Evolutionary conservation across 2,329 filamentous ascomycete species (phyloP).

Genomic region (Colletotrichum simmondsii): DNA sequence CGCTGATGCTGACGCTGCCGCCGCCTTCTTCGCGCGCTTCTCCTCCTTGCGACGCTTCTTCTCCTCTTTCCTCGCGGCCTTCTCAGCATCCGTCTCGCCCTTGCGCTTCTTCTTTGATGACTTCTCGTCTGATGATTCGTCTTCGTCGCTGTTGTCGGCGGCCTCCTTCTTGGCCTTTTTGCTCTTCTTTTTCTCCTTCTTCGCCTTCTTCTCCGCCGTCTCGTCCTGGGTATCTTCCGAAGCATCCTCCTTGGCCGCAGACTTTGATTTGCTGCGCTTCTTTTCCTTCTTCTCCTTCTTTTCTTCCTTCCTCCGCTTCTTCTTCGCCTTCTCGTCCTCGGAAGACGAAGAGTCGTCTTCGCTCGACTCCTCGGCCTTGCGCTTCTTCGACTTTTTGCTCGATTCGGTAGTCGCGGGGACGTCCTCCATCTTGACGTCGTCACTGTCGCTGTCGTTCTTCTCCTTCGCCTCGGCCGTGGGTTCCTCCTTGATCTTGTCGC

Average conservation of each 20-base stretch:
- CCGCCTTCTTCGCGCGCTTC: slow-evolving; percentile 52
- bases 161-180: slow-evolving; percentile 48
- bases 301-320: slow-evolving; percentile 50
- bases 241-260: slow-evolving; percentile 39
- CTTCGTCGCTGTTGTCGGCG: slow-evolving; percentile 41
- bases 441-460: slow-evolving; percentile 38
- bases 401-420: slow-evolving; percentile 40
- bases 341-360: slow-evolving; percentile 41
- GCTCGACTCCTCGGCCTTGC: slow-evolving; percentile 54
- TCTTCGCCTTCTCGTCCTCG: slow-evolving; percentile 48
- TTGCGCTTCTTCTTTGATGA: slow-evolving; percentile 46
- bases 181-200: slow-evolving; percentile 39
- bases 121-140: slow-evolving; percentile 32
- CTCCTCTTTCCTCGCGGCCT: slow-evolving; percentile 62
- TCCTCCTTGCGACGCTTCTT: slow-evolving; percentile 56
- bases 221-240: slow-evolving; percentile 40
- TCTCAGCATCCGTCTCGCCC: slow-evolving; percentile 45
- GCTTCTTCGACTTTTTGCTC: slow-evolving; percentile 61
- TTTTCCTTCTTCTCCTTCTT: slow-evolving; percentile 52
- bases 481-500: slow-evolving; percentile 64
- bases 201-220: slow-evolving; percentile 37
- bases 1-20: slow-evolving; percentile 29
- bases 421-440: slow-evolving; percentile 37
- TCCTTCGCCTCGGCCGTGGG: slow-evolving; percentile 44
- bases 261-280: slow-evolving; percentile 52